Evolutionary conservation across 768 basidiomycete genomes (phyloP).

Genomic region (Hortiboletus campestris): DNA sequence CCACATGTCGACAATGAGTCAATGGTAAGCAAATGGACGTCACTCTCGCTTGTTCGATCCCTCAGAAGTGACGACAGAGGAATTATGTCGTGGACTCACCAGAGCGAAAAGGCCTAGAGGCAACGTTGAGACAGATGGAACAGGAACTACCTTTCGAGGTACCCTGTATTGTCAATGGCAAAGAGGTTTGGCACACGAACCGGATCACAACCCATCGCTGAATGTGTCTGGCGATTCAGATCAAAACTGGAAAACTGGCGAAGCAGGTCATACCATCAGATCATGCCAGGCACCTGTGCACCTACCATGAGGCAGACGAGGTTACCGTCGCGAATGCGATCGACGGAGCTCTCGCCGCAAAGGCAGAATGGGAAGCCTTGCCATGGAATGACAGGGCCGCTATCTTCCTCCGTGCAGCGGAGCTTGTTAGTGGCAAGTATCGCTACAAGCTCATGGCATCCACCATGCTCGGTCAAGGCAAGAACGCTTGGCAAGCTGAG

Average conservation of each 20-base stretch:
- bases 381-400: conserved; percentile 98
- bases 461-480: conserved; percentile 97
- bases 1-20: conserved; percentile 91
- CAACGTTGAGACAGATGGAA: conserved; percentile 77
- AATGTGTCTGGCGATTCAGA: conserved; percentile 38
- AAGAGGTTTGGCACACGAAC: conserved; percentile 51
- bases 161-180: conserved; percentile 90
- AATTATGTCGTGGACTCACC: conserved; percentile 74
- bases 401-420: conserved; percentile 97
- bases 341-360: conserved; percentile 82
- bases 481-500: conserved; percentile 99
- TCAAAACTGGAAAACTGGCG: conserved; percentile 76
- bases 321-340: conserved; percentile 77
- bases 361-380: conserved; percentile 86
- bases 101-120: conserved; percentile 72
- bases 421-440: conserved; percentile 93
- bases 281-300: conserved; percentile 77
- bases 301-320: conserved; percentile 86
- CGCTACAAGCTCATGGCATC: conserved; percentile 93
- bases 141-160: conserved; percentile 86
- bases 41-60: not conserved
- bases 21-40: conserved; percentile 54
- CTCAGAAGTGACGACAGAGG: conserved; percentile 44
- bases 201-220: not conserved
- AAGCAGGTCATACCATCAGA: conserved; percentile 86